These are phyloP conservation scores for Sphaerulina vaccinii DNA, from an alignment of 2,329 filamentous ascomycete species.

Conservation along the genomic window DNA sequence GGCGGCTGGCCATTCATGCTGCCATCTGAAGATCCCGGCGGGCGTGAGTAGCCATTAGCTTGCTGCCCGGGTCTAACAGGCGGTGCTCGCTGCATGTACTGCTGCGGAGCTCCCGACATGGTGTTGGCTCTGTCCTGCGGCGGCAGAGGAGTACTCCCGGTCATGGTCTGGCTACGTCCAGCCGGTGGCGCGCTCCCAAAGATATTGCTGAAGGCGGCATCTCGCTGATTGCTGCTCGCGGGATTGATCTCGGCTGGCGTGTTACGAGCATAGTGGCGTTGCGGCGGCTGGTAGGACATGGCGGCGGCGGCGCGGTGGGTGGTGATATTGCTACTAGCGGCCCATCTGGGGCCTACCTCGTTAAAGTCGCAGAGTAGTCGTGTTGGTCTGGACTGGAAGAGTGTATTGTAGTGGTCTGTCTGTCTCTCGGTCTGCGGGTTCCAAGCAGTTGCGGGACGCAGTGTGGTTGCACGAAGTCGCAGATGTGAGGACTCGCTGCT, in stretches of 20 bases:
- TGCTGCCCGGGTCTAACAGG: constrained; percentile 52
- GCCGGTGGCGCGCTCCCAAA: constrained; percentile 84
- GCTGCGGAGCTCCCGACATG: constrained; percentile 47
- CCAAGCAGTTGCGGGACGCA: too few species aligned
- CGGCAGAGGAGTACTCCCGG: constrained; percentile 65
- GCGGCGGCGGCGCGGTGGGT: constrained; percentile 3
- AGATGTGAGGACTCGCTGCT: not conserved
- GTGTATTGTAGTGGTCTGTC: not conserved
- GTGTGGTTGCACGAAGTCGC: not conserved
- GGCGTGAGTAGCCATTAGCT: constrained; percentile 42
- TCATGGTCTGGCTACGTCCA: constrained; percentile 94
- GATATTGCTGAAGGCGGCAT: constrained; percentile 94
- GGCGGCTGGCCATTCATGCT: constrained; percentile 32
- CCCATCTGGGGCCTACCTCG: constrained; percentile 24
- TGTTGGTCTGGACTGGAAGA: not conserved
- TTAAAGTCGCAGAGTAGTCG: not conserved
- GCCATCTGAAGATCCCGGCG: constrained; percentile 27
- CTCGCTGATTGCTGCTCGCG: constrained; percentile 51
- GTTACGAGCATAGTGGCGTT: constrained; percentile 33
- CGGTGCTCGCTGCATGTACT: constrained; percentile 58
- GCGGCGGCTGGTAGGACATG: constrained; percentile 64
- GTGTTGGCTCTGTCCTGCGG: constrained; percentile 73
- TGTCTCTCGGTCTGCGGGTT: too few species aligned
- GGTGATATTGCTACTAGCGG: constrained; percentile 16
- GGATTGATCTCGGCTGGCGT: constrained; percentile 12